Conservation (phyloP, 139 green algal genomes). For the Chlorella sp. region DNA sequence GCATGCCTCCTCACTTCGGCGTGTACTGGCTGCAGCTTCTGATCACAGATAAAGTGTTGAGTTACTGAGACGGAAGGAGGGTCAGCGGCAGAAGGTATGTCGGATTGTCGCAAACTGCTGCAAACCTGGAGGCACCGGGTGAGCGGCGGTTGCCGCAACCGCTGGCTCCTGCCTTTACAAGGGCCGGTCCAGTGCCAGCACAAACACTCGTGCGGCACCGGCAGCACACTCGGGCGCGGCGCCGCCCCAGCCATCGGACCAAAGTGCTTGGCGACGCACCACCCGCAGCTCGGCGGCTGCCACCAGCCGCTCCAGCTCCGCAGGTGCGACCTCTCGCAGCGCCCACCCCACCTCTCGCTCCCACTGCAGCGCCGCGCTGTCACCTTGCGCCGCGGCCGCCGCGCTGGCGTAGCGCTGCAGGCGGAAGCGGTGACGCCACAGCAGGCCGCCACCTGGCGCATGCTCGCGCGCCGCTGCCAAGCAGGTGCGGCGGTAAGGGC, state of each 20-base stretch:
- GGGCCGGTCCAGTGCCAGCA: no score
- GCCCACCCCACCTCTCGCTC: not conserved
- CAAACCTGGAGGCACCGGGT: no score
- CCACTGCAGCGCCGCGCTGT: not conserved
- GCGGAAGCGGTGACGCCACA: conserved; percentile 19
- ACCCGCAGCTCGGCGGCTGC: not conserved
- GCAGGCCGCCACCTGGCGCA: not conserved
- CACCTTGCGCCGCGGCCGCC: not conserved
- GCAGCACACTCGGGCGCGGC: not conserved
- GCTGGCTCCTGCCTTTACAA: no score
- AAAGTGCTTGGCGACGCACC: not conserved
- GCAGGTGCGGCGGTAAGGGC: conserved; percentile 16
- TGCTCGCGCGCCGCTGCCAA: not conserved
- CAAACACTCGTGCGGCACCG: no score
- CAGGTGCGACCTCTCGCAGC: not conserved
- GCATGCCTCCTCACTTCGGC: no score
- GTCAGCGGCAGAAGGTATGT: no score
- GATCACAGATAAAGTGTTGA: no score
- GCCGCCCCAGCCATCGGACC: not conserved
- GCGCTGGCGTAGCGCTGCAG: not conserved
- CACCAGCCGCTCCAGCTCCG: not conserved
- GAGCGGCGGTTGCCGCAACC: no score
- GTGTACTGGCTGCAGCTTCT: no score
- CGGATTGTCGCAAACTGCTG: no score
- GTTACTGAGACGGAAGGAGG: no score